A percentile compares a stretch with the other conserved stretches of the same genome.
phyloP scores from a whole-genome alignment of 139 green algal species.

The Coelastrella sp. region DNA sequence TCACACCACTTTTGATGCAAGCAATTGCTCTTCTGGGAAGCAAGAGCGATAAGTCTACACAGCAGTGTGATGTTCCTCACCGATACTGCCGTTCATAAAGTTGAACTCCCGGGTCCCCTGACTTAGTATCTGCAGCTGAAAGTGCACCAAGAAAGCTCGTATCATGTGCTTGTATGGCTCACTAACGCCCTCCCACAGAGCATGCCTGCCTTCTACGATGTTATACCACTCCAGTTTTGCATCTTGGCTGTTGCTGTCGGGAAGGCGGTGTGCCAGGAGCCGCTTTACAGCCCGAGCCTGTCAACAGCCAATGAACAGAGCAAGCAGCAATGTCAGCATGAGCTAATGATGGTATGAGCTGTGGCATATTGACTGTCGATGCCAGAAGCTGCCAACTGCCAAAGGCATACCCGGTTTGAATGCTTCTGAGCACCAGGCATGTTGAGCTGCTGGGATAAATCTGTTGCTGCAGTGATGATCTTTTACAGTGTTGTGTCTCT shows the following conservation, averaged over 20 bases:
- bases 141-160: slow-evolving; percentile 96
- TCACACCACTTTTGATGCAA: no score
- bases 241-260: slow-evolving; percentile 49
- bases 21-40: no score
- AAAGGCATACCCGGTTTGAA: no score
- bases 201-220: slow-evolving; percentile 94
- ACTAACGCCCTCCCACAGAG: slow-evolving; percentile 91
- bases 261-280: slow-evolving; percentile 93
- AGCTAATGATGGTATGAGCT: background rate
- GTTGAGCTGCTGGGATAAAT: no score
- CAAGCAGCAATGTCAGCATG: background rate
- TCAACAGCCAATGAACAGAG: background rate
- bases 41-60: background rate
- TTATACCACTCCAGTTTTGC: slow-evolving; percentile 84
- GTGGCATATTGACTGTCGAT: no score
- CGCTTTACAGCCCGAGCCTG: slow-evolving; percentile 82
- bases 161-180: slow-evolving; percentile 99
- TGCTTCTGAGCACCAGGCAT: no score
- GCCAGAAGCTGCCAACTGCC: no score
- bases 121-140: slow-evolving; percentile 90
- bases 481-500: no score
- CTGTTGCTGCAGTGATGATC: no score
- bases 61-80: slow-evolving; percentile 48
- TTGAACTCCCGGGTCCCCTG: slow-evolving; percentile 88
- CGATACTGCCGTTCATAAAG: slow-evolving; percentile 94